Base-by-base conservation (phyloP, 1,284 basidiomycete genomes). In the Leccinum solheimii region DNA sequence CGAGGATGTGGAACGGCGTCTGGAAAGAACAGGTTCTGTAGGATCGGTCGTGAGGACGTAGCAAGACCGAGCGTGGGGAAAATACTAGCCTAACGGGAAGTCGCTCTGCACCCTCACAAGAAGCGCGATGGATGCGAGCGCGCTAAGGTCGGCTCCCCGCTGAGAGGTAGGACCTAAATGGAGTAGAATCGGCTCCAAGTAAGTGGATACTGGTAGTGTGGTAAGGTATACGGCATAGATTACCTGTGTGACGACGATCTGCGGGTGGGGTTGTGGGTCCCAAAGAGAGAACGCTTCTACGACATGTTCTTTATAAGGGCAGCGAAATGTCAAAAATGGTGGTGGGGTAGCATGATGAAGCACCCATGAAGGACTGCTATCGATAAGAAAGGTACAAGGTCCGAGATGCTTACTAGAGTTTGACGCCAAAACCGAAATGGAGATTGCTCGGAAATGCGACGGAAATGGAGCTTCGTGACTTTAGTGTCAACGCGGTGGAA, bases 41-140 rank as follows among this genome's bases (percentile, higher is more conserved):
- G 9, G 62, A 67, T 62, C 49, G 62, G 43, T 19, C 19, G 48
- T 62, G 14, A 59, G 38, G 50, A 30, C 43, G 27, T 10, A 34
- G 48, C 11, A 11, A 26, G 14, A 56, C 49, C 13, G 26, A n/a
- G 54, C 8, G 7, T 55, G 57, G 55, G 59, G 58, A 51, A 55
- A 59, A 65, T 59, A 63, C 63, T 64, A 68, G 79, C 85, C 84
- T 80, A 70, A 74, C 75, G 76, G 75, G 85, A 87, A 77, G 79
- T 76, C 76, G 73, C 72, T 84, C 77, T 73, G 73, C 83, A 83
- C 75, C 83, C 82, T 78, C 79, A 83, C 85, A 87, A 87, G 86
- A 87, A 87, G 83, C 86, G 85, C 84, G 85, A 87, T 86, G 85
- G 79, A 85, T 74, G 81, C 85, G 79, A 82, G 78, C 81, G 82